These are phyloP conservation scores for Pelagomonas calceolata DNA, from an alignment of 108 stramenopile genomes.

Conservation along the genomic window DNA sequence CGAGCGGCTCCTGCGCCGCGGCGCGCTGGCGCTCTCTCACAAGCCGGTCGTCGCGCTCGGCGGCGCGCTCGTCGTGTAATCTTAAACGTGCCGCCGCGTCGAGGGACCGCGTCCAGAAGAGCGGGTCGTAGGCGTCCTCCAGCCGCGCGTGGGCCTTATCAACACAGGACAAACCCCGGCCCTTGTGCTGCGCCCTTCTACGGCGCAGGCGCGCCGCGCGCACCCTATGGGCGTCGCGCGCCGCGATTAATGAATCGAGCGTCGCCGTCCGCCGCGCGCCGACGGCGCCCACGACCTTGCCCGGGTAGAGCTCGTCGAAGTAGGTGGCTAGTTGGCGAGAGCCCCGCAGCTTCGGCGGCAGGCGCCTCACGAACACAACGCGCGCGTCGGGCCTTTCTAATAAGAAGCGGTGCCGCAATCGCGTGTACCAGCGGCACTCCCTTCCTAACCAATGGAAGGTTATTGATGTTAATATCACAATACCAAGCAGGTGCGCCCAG, in stretches of 20 bases:
- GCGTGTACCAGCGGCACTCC: constrained; percentile 1
- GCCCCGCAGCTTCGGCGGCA: neutral
- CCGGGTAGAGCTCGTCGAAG: neutral
- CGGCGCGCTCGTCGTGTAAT: neutral
- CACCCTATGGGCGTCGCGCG: neutral
- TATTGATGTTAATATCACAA: neutral
- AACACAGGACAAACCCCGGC: no score
- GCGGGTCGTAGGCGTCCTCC: neutral
- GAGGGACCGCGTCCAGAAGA: neutral
- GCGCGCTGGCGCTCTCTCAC: neutral
- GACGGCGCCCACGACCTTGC: neutral
- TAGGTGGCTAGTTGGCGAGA: neutral
- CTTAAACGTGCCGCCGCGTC: neutral
- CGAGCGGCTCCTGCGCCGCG: neutral
- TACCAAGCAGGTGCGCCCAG: neutral
- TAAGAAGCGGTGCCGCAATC: neutral
- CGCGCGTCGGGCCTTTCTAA: neutral
- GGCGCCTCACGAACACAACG: neutral
- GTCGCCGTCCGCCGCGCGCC: neutral
- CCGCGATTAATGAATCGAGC: neutral
- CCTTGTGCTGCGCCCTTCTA: no score
- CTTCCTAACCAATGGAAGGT: neutral
- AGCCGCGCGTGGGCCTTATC: neutral
- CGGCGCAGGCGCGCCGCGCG: neutral
- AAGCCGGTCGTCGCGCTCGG: neutral